Conservation (phyloP, 2,329 filamentous ascomycete species). For the Alternaria atra region DNA sequence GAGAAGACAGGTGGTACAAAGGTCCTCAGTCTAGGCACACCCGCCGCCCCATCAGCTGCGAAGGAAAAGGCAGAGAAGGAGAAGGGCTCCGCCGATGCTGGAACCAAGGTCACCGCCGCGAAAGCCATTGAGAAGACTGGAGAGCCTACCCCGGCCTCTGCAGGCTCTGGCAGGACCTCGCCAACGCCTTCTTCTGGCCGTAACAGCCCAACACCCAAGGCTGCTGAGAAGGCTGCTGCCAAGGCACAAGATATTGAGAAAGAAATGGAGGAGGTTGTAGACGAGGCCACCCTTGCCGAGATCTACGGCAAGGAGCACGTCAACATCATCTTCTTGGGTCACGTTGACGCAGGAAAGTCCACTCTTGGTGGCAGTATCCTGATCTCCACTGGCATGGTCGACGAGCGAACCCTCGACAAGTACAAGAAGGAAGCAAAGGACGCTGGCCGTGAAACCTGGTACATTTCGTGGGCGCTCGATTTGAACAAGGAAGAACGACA, state of each 20-base stretch:
- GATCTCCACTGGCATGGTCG: constrained; percentile 97
- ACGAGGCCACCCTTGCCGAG: constrained; percentile 87
- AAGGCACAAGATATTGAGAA: constrained; percentile 85
- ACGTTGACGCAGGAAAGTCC: constrained; percentile 98
- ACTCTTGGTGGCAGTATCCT: constrained; percentile 94
- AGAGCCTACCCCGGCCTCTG: constrained; percentile 63
- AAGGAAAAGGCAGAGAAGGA: constrained; percentile 57
- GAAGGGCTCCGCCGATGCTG: constrained; percentile 67
- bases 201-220: constrained; percentile 73
- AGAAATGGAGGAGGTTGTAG: constrained; percentile 79
- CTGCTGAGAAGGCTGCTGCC: constrained; percentile 65
- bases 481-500: constrained; percentile 94
- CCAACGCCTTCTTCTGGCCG: constrained; percentile 84
- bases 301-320: constrained; percentile 95
- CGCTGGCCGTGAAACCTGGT: constrained; percentile 96
- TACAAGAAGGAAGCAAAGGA: constrained; percentile 93
- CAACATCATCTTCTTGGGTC: constrained; percentile 97
- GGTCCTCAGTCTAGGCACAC: constrained; percentile 77
- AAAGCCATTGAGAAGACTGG: constrained; percentile 95
- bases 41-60: constrained; percentile 60
- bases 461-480: constrained; percentile 97
- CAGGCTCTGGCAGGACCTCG: constrained; percentile 74
- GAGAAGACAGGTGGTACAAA: constrained; percentile 65
- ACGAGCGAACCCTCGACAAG: constrained; percentile 97
- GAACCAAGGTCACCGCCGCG: constrained; percentile 82